These are phyloP conservation scores for Psilocybe tampanensis DNA, from an alignment of 768 basidiomycete genomes.

Conservation along the genomic window DNA sequence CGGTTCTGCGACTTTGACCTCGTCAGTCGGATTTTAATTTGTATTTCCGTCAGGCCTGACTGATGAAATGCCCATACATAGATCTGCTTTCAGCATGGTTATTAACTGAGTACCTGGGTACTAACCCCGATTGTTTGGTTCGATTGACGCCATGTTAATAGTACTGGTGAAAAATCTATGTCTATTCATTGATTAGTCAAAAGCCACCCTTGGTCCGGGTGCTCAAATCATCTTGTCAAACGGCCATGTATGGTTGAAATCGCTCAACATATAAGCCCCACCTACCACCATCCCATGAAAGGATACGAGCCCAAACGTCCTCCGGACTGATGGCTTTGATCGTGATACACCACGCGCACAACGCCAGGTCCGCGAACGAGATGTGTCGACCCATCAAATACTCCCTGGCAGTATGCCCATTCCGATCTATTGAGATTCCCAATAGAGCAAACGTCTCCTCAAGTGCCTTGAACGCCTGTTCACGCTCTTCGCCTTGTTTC, in stretches of 20 bases:
- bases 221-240: constrained; percentile 6
- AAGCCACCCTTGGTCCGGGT: not conserved
- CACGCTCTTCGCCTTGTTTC: constrained; percentile 24
- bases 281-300: constrained; percentile 27
- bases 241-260: constrained; percentile 23
- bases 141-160: constrained; percentile 5
- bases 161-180: not conserved
- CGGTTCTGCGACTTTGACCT: constrained; percentile 55
- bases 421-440: constrained; percentile 14
- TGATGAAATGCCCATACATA: constrained; percentile 21
- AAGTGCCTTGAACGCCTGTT: constrained; percentile 22
- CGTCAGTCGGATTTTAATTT: constrained; percentile 50
- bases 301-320: constrained; percentile 25
- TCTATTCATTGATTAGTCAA: not conserved
- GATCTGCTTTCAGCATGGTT: constrained; percentile 46
- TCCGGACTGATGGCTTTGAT: constrained; percentile 27
- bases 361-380: constrained; percentile 28
- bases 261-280: constrained; percentile 25
- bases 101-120: constrained; percentile 38
- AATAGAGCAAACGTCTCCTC: constrained; percentile 18
- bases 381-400: constrained; percentile 24
- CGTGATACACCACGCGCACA: constrained; percentile 25
- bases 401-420: constrained; percentile 6
- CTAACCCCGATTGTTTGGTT: no score
- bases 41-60: not conserved